Evolutionary conservation across 2,329 filamentous ascomycete species (phyloP), one percentile per base, ranked within the genome.

Genomic region (Pleomassaria siparia): DNA sequence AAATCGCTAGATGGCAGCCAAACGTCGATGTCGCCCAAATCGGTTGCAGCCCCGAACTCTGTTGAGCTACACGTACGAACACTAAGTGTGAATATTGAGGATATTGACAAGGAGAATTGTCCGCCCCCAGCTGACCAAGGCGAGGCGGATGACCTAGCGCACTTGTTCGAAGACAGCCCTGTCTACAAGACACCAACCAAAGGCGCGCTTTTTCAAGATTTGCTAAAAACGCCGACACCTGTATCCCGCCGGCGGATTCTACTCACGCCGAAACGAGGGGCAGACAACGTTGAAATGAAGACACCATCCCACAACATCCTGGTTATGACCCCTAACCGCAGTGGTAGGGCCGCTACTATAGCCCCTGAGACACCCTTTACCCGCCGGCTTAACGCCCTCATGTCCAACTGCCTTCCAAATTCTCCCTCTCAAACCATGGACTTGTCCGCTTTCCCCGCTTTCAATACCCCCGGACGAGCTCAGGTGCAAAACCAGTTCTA

Each of bases 121-220:
- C 74, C 73, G 11, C 75, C 77, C 5, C 3, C 7, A 22, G 60
- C 66, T 9, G 30, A 36, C 22, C 49, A 66, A 16, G 64, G 73
- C 5, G 60, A 62, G 10, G 67, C 72, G 29, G 80, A 85, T 51
- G 78, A 80, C 28, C 67, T 88, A 5, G 80, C 83, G 32, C 76
- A 80, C 41, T 77, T 94, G 4, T 91, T 94, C 59, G 84, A 85
- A 47, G 79, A 86, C 74, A 9, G 26, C 2, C 57, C 76, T 71
- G 84, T 76, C 3, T 81, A 77, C 49, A 80, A 79, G 79, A 77
- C 63, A 69, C 74, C 82, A 1, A 80, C 78, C n/a, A 83, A 81
- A 80, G 55, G 83, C 78, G 26, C 80, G 80, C 63, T 85, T 54
- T 53, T 75, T 57, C 54, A 70, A 47, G 60, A 77, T 28, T 56